These are phyloP conservation scores for Ceratobasidium sp. DNA, from an alignment of 1,284 basidiomycete genomes.

Conservation along the genomic window DNA sequence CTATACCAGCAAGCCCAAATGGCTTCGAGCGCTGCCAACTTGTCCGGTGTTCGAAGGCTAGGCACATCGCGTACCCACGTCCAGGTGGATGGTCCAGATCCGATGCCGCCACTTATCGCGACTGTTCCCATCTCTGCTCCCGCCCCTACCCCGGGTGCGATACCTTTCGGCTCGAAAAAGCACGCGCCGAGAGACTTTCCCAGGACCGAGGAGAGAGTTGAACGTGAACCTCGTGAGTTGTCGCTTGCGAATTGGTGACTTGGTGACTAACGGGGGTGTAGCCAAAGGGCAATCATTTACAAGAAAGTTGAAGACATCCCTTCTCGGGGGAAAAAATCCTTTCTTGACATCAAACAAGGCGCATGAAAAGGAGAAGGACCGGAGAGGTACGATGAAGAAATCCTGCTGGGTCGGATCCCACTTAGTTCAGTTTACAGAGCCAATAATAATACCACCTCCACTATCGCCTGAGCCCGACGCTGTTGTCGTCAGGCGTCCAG, in stretches of 20 bases:
- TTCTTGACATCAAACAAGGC: conserved; percentile 1
- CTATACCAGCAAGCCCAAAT: background rate
- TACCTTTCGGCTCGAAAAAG: conserved; percentile 7
- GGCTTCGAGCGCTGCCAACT: background rate
- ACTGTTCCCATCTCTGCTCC: background rate
- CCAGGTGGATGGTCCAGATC: conserved; percentile 17
- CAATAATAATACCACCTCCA: background rate
- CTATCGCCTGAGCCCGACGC: conserved; percentile 15
- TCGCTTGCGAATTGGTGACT: background rate
- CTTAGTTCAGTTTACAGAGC: background rate
- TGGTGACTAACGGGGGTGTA: background rate
- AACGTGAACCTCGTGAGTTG: conserved; percentile 10
- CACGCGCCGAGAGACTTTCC: conserved; percentile 15
- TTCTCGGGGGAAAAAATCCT: conserved; percentile 27
- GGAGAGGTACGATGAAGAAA: background rate
- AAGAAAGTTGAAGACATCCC: conserved; percentile 10
- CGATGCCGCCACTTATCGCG: background rate
- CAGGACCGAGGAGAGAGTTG: conserved; percentile 3
- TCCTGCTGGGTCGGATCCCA: background rate
- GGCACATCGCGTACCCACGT: conserved; percentile 19
- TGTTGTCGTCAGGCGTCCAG: conserved; percentile 1
- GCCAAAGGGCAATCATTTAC: conserved; percentile 10
- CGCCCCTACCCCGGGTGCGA: background rate
- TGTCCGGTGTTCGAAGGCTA: background rate
- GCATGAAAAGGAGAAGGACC: background rate